A percentile compares a stretch with the other conserved stretches of the same genome.
These are phyloP conservation scores for Salvia hispanica DNA, from an alignment of 257 asterid species.

Conservation along the genomic window DNA sequence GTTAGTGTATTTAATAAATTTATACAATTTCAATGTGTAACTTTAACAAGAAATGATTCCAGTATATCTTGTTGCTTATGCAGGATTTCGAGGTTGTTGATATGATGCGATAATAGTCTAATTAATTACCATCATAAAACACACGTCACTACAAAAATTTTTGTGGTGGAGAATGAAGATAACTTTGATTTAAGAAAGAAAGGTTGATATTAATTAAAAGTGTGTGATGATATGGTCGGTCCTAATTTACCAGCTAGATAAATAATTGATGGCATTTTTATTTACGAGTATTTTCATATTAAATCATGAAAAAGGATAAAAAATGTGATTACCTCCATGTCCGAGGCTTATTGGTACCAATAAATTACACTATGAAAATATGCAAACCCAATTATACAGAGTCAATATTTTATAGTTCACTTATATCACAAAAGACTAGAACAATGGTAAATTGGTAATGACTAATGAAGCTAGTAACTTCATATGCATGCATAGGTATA, in stretches of 20 bases:
- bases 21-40: no score
- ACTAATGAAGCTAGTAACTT: no score
- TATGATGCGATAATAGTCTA: slow-evolving; percentile 20
- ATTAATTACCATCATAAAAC: background rate
- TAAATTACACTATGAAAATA: no score
- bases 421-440: no score
- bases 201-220: background rate
- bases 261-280: background rate
- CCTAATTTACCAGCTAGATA: slow-evolving; percentile 4
- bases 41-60: background rate
- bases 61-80: slow-evolving; percentile 25
- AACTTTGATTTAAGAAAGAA: background rate
- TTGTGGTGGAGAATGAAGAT: slow-evolving; percentile 3
- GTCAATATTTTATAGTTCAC: no score
- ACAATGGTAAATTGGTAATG: no score
- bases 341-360: no score
- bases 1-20: no score
- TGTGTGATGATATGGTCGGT: slow-evolving; percentile 30
- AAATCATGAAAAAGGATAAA: no score
- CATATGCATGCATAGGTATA: no score
- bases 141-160: background rate
- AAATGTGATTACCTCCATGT: no score
- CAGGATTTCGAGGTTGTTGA: slow-evolving; percentile 16
- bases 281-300: background rate
- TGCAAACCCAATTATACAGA: no score